Evolutionary conservation across 768 basidiomycete genomes (phyloP), one percentile per base, ranked within the genome.

Genomic region (Leccinellum albellum): DNA sequence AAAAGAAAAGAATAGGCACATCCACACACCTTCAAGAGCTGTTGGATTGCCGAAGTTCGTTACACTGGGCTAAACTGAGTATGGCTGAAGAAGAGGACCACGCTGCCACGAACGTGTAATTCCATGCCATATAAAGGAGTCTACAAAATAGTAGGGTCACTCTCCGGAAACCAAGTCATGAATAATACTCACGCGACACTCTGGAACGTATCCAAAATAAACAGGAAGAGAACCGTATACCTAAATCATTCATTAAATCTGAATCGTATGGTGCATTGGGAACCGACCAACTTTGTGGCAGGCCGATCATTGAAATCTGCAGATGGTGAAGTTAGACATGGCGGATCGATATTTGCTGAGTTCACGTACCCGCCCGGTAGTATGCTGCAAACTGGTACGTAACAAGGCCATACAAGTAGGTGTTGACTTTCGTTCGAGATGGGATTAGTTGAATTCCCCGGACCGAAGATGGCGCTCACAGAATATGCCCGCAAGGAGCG

Each of bases 51-150:
- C 26, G 15, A 26, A 47, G 46, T 47, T 47, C 6, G 46, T 28
- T 6, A 47, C 63, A 2, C 63, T 64, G 40, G 2, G 5, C 5
- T 17, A 9, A 15, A 40, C 1, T 59, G 17, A 44, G 23, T 3
- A 48, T 13, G 13, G 26, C 21, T 6, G 10, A n/a, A 10, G 21
- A 5, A 7, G 26, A 26, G 9, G 24, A 6, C 28, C 10, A 32
- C 6, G 20, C 4, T 17, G 14, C 21, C 20, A 51, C 63, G 26
- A 44, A 64, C 59, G 54, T 55, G 31, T 62, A 62, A 24, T 45
- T 17, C 61, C 59, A 65, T 10, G 59, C 64, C 59, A 61, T 58
- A 40, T 61, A 65, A 15, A 65, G 54, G 44, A 6, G 57, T 13
- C 64, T 64, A 24, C 8, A 7, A 31, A 31, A 31, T 31, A 3